Percentiles rank a stretch among this genome's conserved stretches.
phyloP scores from a whole-genome alignment of 2,329 filamentous ascomycete genomes.

The Knoxdaviesia capensis region DNA sequence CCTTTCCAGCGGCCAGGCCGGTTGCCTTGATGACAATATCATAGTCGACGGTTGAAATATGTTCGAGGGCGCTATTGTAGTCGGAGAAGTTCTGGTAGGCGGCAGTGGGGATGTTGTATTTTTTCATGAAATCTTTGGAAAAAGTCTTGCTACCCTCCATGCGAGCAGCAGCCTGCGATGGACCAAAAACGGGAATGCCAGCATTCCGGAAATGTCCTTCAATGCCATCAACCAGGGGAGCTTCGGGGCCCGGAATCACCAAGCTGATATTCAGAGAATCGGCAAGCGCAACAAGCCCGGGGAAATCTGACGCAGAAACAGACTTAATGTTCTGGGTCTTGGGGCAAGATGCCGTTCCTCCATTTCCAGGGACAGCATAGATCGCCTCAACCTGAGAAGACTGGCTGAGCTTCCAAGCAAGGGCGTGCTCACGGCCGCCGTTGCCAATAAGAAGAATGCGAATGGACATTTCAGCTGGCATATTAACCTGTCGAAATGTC shows the following conservation, averaged over 20 bases:
- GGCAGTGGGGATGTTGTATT: slow-evolving; percentile 75
- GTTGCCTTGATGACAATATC: slow-evolving; percentile 85
- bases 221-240: slow-evolving; percentile 80
- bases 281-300: slow-evolving; percentile 55
- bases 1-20: slow-evolving; percentile 84
- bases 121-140: slow-evolving; percentile 94
- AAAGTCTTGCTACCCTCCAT: slow-evolving; percentile 97
- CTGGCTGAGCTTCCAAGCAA: slow-evolving; percentile 84
- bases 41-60: slow-evolving; percentile 52
- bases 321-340: slow-evolving; percentile 54
- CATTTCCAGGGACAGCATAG: slow-evolving; percentile 57
- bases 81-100: slow-evolving; percentile 75
- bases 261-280: slow-evolving; percentile 56
- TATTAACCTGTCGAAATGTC: too few relatives aligned
- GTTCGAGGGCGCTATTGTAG: slow-evolving; percentile 50
- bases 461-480: slow-evolving; percentile 3
- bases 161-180: slow-evolving; percentile 60
- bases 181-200: slow-evolving; percentile 69
- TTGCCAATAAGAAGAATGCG: slow-evolving; percentile 77
- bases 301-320: slow-evolving; percentile 58
- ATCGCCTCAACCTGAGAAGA: slow-evolving; percentile 64
- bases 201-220: slow-evolving; percentile 59
- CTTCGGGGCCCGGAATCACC: slow-evolving; percentile 79
- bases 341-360: slow-evolving; percentile 53
- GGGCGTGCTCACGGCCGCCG: slow-evolving; percentile 82